Conservation (phyloP, 73 alveolate species). For the Tetrahymena borealis region DNA sequence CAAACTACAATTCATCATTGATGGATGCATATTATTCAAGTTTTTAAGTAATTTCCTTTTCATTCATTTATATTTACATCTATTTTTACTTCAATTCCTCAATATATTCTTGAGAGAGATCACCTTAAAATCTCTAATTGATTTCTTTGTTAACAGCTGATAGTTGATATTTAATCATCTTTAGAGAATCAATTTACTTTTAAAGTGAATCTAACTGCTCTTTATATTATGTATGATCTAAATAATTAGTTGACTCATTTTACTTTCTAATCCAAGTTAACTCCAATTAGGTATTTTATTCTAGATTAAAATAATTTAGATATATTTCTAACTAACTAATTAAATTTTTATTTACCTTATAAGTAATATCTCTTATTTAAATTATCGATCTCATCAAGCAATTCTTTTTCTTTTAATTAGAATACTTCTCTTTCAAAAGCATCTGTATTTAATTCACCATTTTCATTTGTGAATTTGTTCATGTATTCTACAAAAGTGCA, state of each 20-base stretch:
- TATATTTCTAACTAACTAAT: too few species aligned
- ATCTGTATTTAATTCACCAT: not conserved
- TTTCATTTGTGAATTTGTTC: not conserved
- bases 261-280: not conserved
- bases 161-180: not conserved
- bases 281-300: not conserved
- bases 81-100: not conserved
- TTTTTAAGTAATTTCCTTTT: not conserved
- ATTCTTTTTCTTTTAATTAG: not conserved
- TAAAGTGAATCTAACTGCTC: not conserved
- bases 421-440: not conserved
- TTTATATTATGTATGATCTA: not conserved
- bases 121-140: not conserved
- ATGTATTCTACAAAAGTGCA: not conserved
- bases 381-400: not conserved
- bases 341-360: not conserved
- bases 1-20: not conserved
- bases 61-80: not conserved
- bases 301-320: not conserved
- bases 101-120: not conserved
- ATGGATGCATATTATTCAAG: not conserved
- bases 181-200: not conserved
- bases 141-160: not conserved
- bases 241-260: not conserved
- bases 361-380: not conserved